Evolutionary conservation across 768 basidiomycete species (phyloP).

Genomic region (Agaricus subrufescens): DNA sequence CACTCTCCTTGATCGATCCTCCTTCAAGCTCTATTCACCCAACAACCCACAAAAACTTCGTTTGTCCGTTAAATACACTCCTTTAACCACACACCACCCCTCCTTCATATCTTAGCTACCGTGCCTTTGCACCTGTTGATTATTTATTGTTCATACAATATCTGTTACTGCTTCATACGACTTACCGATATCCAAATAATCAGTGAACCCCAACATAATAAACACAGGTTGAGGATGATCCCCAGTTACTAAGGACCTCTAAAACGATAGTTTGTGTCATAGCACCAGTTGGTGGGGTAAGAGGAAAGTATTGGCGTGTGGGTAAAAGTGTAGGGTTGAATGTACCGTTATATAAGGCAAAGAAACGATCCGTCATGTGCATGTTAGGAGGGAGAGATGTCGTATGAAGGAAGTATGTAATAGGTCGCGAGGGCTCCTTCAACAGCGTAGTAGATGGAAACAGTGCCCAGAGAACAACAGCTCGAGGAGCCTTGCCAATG

Average conservation of each 20-base stretch:
- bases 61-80: too few species aligned
- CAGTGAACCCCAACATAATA: neutral
- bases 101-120: too few species aligned
- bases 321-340: neutral
- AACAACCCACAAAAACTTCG: too few species aligned
- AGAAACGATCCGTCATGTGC: neutral
- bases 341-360: neutral
- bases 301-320: neutral
- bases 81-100: too few species aligned
- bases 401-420: neutral
- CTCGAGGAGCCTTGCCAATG: neutral
- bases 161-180: too few species aligned
- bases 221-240: neutral
- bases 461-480: neutral
- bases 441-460: neutral
- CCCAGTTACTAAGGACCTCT: neutral
- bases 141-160: too few species aligned
- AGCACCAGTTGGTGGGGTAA: neutral
- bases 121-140: too few species aligned
- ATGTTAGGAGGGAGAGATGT: neutral
- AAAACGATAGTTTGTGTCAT: neutral
- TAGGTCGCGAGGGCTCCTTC: neutral
- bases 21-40: too few species aligned
- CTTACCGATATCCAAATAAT: neutral
- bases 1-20: too few species aligned